These are phyloP conservation scores for Starmerella ratchasimensis DNA, from an alignment of 805 yeast genomes.

Conservation along the genomic window DNA sequence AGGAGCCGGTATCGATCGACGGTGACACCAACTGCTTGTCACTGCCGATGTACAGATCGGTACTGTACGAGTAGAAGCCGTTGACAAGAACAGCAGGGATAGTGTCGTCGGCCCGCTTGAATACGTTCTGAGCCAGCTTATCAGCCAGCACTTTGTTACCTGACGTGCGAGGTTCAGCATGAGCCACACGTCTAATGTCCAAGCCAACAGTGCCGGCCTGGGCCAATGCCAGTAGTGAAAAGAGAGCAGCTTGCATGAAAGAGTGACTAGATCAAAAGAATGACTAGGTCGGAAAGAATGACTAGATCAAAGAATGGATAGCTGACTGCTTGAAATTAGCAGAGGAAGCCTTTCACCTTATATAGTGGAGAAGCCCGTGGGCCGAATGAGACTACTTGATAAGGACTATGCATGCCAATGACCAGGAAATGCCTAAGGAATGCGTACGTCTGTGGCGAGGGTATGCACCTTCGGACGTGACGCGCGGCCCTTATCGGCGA, in stretches of 20 bases:
- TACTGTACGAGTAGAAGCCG: conserved; percentile 20
- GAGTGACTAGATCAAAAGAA: no score
- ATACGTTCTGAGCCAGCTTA: background rate
- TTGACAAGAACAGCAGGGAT: conserved; percentile 20
- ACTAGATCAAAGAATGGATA: no score
- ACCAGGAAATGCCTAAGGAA: no score
- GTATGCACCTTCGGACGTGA: no score
- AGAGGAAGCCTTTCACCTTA: no score
- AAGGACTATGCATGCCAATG: no score
- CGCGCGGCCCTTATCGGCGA: no score
- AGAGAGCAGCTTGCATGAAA: background rate
- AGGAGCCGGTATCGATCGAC: conserved; percentile 55
- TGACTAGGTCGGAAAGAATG: no score
- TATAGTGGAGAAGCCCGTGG: no score
- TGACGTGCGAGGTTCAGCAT: conserved; percentile 10
- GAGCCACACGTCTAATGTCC: background rate
- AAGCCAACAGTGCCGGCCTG: background rate
- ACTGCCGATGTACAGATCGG: conserved; percentile 38
- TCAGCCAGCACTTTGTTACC: background rate
- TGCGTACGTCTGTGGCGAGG: no score
- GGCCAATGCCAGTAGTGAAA: background rate
- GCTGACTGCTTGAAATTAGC: no score
- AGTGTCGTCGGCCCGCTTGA: background rate
- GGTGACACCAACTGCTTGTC: conserved; percentile 38
- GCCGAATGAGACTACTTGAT: no score